phyloP scores from a whole-genome alignment of 768 basidiomycete species.

The Mycena vulgaris region DNA sequence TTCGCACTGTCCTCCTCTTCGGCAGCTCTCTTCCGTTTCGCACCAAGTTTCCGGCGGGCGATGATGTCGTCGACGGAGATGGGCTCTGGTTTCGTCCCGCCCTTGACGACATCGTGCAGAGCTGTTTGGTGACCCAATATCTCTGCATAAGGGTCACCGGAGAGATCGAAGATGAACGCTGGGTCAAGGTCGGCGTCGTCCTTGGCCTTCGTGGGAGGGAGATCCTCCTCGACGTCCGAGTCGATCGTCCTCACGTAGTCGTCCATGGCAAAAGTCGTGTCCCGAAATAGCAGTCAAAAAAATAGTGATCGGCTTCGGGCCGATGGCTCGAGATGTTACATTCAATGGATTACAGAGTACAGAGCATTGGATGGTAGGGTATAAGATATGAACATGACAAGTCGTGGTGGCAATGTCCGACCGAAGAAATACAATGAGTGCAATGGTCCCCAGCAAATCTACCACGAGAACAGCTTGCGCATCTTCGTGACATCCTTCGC shows the following conservation, averaged over 20 bases:
- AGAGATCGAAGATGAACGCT: conserved; percentile 86
- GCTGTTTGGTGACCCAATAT: conserved; percentile 59
- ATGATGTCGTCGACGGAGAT: conserved; percentile 96
- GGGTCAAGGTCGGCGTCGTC: conserved; percentile 82
- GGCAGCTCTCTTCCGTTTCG: conserved; percentile 77
- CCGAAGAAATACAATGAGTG: conserved; percentile 28
- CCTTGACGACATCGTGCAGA: conserved; percentile 72
- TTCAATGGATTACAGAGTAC: conserved; percentile 30
- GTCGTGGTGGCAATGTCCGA: conserved; percentile 34
- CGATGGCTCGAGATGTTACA: conserved; percentile 10
- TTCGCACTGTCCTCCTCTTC: conserved; percentile 52
- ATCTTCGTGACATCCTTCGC: conserved; percentile 62
- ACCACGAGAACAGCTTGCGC: conserved; percentile 67
- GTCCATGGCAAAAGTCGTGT: conserved; percentile 47
- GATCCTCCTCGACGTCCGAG: conserved; percentile 78
- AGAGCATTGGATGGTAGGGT: conserved; percentile 33
- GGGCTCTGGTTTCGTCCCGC: conserved; percentile 78
- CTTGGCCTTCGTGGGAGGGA: conserved; percentile 47
- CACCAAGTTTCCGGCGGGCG: conserved; percentile 71
- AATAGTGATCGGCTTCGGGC: conserved; percentile 9
- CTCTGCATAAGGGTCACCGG: conserved; percentile 78
- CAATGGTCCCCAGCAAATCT: conserved; percentile 29
- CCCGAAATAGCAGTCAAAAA: conserved; percentile 1
- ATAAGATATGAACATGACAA: conserved; percentile 22
- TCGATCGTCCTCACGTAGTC: conserved; percentile 91